A percentile compares a stretch with the other conserved stretches of the same genome.
Evolutionary conservation across 1,139 yeast species (phyloP).

Genomic region (Yamadazyma oceani): DNA sequence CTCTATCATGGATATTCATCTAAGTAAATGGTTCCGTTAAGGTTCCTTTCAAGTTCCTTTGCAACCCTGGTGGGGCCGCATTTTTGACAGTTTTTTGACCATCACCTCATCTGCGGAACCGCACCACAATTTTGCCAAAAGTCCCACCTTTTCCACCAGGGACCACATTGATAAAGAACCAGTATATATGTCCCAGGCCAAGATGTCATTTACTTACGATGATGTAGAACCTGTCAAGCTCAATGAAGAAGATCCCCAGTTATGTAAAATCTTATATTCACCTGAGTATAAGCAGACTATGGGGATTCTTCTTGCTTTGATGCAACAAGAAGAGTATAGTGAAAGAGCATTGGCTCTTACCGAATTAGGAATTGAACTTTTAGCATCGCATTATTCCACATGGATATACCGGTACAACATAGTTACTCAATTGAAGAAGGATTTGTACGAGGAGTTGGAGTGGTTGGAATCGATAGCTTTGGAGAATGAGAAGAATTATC

Average conservation of each 20-base stretch:
- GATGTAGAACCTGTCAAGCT: conserved; percentile 43
- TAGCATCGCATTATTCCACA: conserved; percentile 90
- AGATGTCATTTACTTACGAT: conserved; percentile 27
- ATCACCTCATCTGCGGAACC: conserved; percentile 2
- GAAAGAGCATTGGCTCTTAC: conserved; percentile 73
- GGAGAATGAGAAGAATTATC: conserved; percentile 86
- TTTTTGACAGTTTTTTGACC: too few relatives aligned
- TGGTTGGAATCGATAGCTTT: conserved; percentile 82
- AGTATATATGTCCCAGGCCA: too few relatives aligned
- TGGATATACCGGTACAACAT: conserved; percentile 80
- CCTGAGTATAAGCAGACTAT: conserved; percentile 65
- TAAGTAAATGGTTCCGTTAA: too few relatives aligned
- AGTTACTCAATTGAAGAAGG: conserved; percentile 38
- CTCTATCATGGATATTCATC: conserved; percentile 12
- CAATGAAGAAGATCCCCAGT: conserved; percentile 48
- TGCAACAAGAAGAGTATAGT: conserved; percentile 61
- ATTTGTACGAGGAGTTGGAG: conserved; percentile 52
- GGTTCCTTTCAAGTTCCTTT: too few relatives aligned
- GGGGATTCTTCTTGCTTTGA: conserved; percentile 62
- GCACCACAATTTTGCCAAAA: not conserved
- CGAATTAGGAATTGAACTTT: conserved; percentile 56
- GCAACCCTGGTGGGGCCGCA: too few relatives aligned
- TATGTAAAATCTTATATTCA: conserved; percentile 77
- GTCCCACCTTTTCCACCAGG: too few relatives aligned
- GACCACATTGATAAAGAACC: too few relatives aligned